Base-by-base conservation (phyloP, 2,329 filamentous ascomycete species). In the Capronia coronata region DNA sequence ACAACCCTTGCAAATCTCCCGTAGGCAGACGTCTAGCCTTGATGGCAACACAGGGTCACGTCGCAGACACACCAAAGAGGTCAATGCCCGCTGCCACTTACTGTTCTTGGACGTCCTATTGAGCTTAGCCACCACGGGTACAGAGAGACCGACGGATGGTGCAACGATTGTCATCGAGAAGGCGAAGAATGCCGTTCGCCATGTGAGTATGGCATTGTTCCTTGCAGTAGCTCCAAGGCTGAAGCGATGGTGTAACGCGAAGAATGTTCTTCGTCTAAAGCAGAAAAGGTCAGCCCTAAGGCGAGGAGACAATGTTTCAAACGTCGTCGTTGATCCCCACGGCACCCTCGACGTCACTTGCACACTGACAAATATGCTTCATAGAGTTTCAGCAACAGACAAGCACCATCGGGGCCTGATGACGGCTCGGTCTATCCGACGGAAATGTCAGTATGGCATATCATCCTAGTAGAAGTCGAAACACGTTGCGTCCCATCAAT, bases 1-100 rank as follows among this genome's bases (percentile, higher is more conserved):
- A 14, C 37, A 37, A 53, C 32, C 54, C 54, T 51, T 41, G 50
- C 50, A 53, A 56, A 56, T 56, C 47, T 56, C 54, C 49, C 50
- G 43, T 37, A 43, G 32, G n/a, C 10, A 22, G 19, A 37, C 27
- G 10, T 25, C 37, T 34, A 35, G 35, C 5, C 14, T 6, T 19
- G 4, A 19, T 3, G 7, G 41, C 43, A 43, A 40, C 35, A 42
- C 34, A 35, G 46, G 43, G 43, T 46, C 46, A 27, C 41, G 41
- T 47, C 50, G 37, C 30, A 41, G 38, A 41, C 25, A 42, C 9
- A 43, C 37, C 47, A 46, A 49, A 41, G 39, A 39, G 43, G 54
- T 40, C 49, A 34, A 35, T 25, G 39, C 38, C 23, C 37, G 35
- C 48, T 40, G 41, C 27, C 29, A 48, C 40, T 53, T 56, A 48